Percentiles rank a stretch among this genome's conserved stretches.
Evolutionary conservation across 108 stramenopile species (phyloP).

Genomic region (Seminavis robusta): DNA sequence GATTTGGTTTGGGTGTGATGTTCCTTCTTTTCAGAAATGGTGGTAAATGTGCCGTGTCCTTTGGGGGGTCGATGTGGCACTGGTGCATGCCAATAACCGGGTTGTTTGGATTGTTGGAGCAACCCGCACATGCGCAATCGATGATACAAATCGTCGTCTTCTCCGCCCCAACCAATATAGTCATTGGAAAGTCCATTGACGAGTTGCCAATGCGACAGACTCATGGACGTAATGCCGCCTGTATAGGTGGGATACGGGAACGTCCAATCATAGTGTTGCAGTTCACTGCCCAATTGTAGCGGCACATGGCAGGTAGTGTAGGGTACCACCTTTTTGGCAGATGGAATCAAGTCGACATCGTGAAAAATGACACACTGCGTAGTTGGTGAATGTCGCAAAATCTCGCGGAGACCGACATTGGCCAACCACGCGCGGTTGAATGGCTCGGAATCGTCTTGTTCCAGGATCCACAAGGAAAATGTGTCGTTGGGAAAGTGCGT

Average conservation of each 20-base stretch:
- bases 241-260: background rate
- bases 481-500: background rate
- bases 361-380: slow-evolving; percentile 4
- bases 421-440: slow-evolving; percentile 11
- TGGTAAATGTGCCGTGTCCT: no score
- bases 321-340: background rate
- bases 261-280: background rate
- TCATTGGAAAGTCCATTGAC: slow-evolving; percentile 12
- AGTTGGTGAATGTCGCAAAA: background rate
- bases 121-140: background rate
- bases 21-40: no score
- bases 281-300: background rate
- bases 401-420: slow-evolving; percentile 6
- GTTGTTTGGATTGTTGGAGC: background rate
- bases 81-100: no score
- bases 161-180: slow-evolving; percentile 6
- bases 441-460: slow-evolving; percentile 10
- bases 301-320: background rate
- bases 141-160: slow-evolving; percentile 14
- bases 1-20: no score
- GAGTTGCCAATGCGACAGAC: slow-evolving; percentile 1
- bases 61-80: no score
- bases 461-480: slow-evolving; percentile 11
- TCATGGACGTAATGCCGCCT: slow-evolving; percentile 1
- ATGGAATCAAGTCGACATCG: slow-evolving; percentile 10